phyloP scores from a whole-genome alignment of 352 stramenopile species.

The Phytopythium delawarense region DNA sequence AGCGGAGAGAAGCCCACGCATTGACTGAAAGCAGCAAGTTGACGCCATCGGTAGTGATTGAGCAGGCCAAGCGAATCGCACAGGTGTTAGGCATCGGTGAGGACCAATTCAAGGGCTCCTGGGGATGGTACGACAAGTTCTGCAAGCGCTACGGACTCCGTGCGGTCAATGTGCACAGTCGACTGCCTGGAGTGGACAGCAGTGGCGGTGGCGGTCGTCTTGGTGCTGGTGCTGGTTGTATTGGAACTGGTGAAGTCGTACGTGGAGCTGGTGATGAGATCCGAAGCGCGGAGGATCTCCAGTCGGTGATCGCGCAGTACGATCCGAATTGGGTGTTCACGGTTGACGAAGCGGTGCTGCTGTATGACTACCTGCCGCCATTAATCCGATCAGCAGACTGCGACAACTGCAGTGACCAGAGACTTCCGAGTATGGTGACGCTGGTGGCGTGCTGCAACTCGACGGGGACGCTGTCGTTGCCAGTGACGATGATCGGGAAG shows the following conservation, averaged over 20 bases:
- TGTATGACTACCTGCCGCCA: constrained; percentile 20
- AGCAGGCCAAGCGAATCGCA: constrained; percentile 23
- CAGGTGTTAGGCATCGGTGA: constrained; percentile 14
- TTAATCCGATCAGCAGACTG: neutral
- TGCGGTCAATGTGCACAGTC: neutral
- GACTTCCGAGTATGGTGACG: constrained; percentile 9
- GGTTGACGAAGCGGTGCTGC: constrained; percentile 23
- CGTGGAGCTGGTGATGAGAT: neutral
- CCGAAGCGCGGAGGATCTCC: constrained; percentile 9
- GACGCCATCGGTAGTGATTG: constrained; percentile 24
- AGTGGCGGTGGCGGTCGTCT: neutral
- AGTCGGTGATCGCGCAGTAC: constrained; percentile 18
- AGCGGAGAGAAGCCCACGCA: constrained; percentile 5
- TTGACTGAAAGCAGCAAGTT: neutral
- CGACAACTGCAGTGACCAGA: neutral
- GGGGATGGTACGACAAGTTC: constrained; percentile 41
- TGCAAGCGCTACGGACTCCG: constrained; percentile 23
- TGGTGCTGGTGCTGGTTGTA: neutral
- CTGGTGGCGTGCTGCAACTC: constrained; percentile 26
- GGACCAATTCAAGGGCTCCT: constrained; percentile 26
- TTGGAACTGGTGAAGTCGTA: neutral
- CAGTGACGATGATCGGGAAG: constrained; percentile 20
- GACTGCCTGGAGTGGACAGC: neutral
- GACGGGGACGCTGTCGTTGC: constrained; percentile 12
- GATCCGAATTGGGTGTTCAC: constrained; percentile 26